These are phyloP conservation scores for Volutella citrinella DNA, from an alignment of 2,329 filamentous ascomycete species.

Conservation along the genomic window DNA sequence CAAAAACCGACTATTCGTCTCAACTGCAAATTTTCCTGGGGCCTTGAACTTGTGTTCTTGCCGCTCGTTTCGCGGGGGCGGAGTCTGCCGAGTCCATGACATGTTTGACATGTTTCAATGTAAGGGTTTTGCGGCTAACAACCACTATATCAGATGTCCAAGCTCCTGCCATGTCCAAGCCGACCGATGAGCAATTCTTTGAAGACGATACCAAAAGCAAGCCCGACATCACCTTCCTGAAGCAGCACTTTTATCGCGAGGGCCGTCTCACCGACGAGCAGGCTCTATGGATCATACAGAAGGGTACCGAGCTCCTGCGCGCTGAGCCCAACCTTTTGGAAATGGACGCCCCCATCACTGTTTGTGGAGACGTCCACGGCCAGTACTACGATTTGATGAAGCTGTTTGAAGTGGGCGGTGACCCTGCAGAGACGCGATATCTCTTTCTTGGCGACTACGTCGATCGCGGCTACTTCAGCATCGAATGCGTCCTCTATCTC, in stretches of 20 bases:
- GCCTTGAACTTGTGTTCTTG: too few species aligned
- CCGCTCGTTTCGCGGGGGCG: too few species aligned
- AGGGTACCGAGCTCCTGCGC: conserved; percentile 82
- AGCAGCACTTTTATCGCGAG: conserved; percentile 98
- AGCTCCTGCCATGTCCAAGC: conserved; percentile 89
- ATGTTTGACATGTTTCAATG: too few species aligned
- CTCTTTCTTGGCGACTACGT: conserved; percentile 98
- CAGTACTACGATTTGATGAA: conserved; percentile 99
- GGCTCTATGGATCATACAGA: conserved; percentile 89
- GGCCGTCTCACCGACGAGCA: conserved; percentile 96
- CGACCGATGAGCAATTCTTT: conserved; percentile 92
- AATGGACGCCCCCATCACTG: conserved; percentile 99
- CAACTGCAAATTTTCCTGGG: conserved; percentile 9
- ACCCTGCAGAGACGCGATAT: conserved; percentile 93
- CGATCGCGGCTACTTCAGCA: conserved; percentile 97
- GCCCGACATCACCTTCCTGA: conserved; percentile 90
- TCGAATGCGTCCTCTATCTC: conserved; percentile 97
- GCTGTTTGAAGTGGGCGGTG: conserved; percentile 95
- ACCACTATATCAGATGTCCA: conserved; percentile 75
- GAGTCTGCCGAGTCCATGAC: too few species aligned
- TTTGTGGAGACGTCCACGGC: conserved; percentile 96
- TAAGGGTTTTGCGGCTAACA: too few species aligned
- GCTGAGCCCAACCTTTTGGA: conserved; percentile 93
- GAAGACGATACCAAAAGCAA: conserved; percentile 81
- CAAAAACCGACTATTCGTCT: conserved; percentile 20